Conservation (phyloP, 2,329 filamentous ascomycete genomes). For the Penicillium concentricum region DNA sequence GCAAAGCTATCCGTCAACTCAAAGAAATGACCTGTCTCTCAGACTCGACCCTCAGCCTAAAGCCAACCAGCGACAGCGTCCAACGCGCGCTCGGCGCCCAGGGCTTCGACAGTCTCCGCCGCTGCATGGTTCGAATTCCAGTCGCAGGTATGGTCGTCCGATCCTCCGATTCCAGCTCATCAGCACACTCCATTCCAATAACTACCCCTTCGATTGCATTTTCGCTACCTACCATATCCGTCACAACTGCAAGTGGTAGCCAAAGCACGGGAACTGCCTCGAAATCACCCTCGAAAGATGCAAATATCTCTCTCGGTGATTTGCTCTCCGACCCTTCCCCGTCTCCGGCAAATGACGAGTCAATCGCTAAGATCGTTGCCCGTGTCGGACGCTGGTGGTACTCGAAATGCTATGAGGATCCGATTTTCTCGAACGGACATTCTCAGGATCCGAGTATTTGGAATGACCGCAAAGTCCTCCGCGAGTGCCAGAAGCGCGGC, state of each 20-base stretch:
- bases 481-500: constrained; percentile 81
- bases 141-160: constrained; percentile 46
- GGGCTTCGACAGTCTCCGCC: constrained; percentile 50
- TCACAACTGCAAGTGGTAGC: constrained; percentile 17
- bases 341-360: constrained; percentile 71
- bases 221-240: constrained; percentile 25
- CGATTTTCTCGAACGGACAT: constrained; percentile 50
- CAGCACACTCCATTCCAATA: constrained; percentile 36
- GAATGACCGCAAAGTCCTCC: constrained; percentile 69
- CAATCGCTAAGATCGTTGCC: constrained; percentile 88
- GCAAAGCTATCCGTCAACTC: constrained; percentile 45
- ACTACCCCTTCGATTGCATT: constrained; percentile 26
- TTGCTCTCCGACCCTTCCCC: constrained; percentile 71
- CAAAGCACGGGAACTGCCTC: constrained; percentile 12
- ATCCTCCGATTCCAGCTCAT: constrained; percentile 42
- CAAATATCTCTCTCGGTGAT: constrained; percentile 58
- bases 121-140: constrained; percentile 50
- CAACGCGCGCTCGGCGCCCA: constrained; percentile 46
- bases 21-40: constrained; percentile 47
- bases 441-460: constrained; percentile 66
- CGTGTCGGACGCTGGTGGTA: constrained; percentile 97
- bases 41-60: constrained; percentile 46
- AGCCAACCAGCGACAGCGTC: constrained; percentile 49
- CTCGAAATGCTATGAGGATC: constrained; percentile 81
- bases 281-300: constrained; percentile 38